Evolutionary conservation across 495 filamentous ascomycete genomes (phyloP).

Genomic region (Venustampulla echinocandica): DNA sequence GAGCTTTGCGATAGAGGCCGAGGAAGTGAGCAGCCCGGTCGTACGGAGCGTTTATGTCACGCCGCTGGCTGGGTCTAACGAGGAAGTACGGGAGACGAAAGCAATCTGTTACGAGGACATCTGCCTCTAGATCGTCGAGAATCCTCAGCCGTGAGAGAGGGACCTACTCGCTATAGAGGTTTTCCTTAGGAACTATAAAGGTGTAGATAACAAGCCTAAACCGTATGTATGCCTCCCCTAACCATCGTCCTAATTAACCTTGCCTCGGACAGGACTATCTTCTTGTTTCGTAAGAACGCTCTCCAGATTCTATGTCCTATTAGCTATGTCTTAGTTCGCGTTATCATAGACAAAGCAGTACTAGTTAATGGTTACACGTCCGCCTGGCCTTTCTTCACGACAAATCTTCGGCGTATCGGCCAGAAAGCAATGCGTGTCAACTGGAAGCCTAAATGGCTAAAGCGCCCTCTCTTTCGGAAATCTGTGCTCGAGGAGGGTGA

Average conservation of each 20-base stretch:
- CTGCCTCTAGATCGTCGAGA: slow-evolving; percentile 21
- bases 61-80: slow-evolving; percentile 6
- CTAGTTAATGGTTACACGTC: slow-evolving; percentile 17
- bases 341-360: slow-evolving; percentile 18
- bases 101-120: slow-evolving; percentile 25
- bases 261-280: slow-evolving; percentile 18
- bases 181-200: slow-evolving; percentile 24
- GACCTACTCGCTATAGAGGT: slow-evolving; percentile 25
- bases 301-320: slow-evolving; percentile 22
- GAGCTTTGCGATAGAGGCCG: slow-evolving; percentile 1
- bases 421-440: slow-evolving; percentile 17
- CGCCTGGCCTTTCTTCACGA: slow-evolving; percentile 19
- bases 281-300: slow-evolving; percentile 18
- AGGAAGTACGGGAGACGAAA: slow-evolving; percentile 15
- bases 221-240: slow-evolving; percentile 22
- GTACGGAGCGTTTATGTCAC: neutral
- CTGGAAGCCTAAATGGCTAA: slow-evolving; percentile 20
- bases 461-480: slow-evolving; percentile 17
- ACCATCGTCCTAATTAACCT: slow-evolving; percentile 9
- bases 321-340: slow-evolving; percentile 16
- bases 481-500: slow-evolving; percentile 1
- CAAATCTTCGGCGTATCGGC: slow-evolving; percentile 3
- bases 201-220: slow-evolving; percentile 27
- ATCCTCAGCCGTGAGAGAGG: slow-evolving; percentile 19
- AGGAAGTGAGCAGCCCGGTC: slow-evolving; percentile 1